Evolutionary conservation across 2,329 filamentous ascomycete genomes (phyloP).

Genomic region (Neodidymelliopsis sp.): DNA sequence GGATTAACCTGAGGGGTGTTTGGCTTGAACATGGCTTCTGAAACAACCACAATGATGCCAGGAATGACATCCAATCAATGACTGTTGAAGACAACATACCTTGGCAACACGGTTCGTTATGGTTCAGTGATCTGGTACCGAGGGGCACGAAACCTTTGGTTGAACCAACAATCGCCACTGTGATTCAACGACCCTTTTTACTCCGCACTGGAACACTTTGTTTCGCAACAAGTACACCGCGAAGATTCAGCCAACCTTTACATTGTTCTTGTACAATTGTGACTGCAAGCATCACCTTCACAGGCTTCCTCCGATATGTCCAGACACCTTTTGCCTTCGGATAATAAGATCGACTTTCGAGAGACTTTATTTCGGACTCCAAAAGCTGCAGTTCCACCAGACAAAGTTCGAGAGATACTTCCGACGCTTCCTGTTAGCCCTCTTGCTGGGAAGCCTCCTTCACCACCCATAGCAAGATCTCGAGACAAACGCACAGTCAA

Average conservation of each 20-base stretch:
- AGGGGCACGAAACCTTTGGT: neutral
- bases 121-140: no score
- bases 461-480: neutral
- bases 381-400: neutral
- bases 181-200: neutral
- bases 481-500: neutral
- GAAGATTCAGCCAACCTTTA: no score
- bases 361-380: neutral
- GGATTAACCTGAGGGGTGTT: slow-evolving; percentile 14
- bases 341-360: neutral
- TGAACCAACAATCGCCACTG: neutral
- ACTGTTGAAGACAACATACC: no score
- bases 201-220: no score
- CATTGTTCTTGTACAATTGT: no score
- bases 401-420: neutral
- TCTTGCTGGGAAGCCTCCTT: neutral
- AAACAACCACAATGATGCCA: no score
- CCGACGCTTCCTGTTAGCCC: neutral
- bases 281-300: no score
- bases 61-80: no score
- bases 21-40: slow-evolving; percentile 7
- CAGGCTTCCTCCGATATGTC: no score
- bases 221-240: no score
- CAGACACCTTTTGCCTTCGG: no score
- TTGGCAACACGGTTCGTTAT: no score